A percentile compares a stretch with the other conserved stretches of the same genome.
Evolutionary conservation across 768 basidiomycete species (phyloP).

Genomic region (Fistulinella prunicolor): DNA sequence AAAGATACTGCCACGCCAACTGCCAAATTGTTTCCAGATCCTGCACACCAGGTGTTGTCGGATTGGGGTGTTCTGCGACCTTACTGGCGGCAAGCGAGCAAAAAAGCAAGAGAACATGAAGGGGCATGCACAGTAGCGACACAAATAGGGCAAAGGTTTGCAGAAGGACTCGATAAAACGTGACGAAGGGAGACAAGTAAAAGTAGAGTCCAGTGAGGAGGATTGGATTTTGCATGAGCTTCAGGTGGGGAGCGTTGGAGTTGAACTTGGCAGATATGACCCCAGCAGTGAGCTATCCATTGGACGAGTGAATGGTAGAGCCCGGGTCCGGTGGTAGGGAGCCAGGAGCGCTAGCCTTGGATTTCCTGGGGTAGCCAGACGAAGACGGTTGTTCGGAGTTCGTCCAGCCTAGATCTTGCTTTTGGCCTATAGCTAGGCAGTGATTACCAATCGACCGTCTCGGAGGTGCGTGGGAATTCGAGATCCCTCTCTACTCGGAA

Average conservation of each 20-base stretch:
- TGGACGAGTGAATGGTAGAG: conserved; percentile 63
- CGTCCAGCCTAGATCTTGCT: too few relatives aligned
- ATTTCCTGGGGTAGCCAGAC: too few relatives aligned
- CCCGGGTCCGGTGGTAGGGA: conserved; percentile 75
- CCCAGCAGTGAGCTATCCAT: too few relatives aligned
- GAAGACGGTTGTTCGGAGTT: conserved; percentile 36
- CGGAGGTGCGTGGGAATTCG: too few relatives aligned
- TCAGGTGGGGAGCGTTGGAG: conserved; percentile 63
- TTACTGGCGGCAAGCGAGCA: conserved; percentile 15
- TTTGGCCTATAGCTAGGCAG: too few relatives aligned
- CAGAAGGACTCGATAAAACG: conserved; percentile 67
- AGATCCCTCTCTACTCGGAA: too few relatives aligned
- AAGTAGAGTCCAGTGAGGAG: conserved; percentile 56
- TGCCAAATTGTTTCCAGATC: conserved; percentile 76
- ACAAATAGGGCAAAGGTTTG: conserved; percentile 84
- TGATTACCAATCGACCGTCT: too few relatives aligned
- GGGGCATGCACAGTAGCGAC: conserved; percentile 67
- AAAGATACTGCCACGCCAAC: conserved; percentile 81
- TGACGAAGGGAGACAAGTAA: conserved; percentile 65
- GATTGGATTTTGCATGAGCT: conserved; percentile 62
- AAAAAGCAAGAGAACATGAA: conserved; percentile 1
- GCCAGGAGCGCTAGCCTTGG: conserved; percentile 81
- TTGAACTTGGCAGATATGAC: conserved; percentile 50
- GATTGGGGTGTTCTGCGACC: too few relatives aligned
- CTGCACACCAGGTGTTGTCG: conserved; percentile 63